Evolutionary conservation across 1,284 basidiomycete species (phyloP).

Genomic region (Meripilus lineatus): DNA sequence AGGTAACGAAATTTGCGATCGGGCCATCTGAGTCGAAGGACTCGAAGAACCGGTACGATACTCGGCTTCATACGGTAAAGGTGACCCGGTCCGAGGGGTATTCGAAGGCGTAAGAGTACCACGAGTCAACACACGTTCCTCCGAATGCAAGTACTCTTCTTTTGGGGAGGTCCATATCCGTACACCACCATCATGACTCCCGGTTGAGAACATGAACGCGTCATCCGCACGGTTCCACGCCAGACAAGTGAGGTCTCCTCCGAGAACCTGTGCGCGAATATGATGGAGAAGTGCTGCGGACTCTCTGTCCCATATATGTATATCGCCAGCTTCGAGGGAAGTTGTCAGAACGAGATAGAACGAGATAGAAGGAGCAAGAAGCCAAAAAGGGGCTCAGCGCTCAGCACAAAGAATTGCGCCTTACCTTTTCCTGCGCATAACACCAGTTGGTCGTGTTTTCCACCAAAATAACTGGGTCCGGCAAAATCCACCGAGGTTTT

Average conservation of each 20-base stretch:
- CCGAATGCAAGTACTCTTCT: conserved; percentile 8
- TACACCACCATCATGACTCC: conserved; percentile 69
- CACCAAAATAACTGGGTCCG: conserved; percentile 76
- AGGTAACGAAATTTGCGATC: too few relatives aligned
- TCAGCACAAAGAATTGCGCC: too few relatives aligned
- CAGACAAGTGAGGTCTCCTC: conserved; percentile 69
- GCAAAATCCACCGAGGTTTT: conserved; percentile 67
- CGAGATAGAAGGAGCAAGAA: neutral
- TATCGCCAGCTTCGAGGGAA: conserved; percentile 51
- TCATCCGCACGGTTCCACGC: conserved; percentile 70
- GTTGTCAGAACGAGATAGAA: neutral
- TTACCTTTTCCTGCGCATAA: conserved; percentile 72
- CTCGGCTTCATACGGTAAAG: conserved; percentile 14
- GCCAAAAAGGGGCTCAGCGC: too few relatives aligned
- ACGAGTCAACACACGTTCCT: conserved; percentile 15
- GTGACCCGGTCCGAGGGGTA: conserved; percentile 12
- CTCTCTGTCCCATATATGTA: conserved; percentile 82
- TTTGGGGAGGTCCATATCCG: conserved; percentile 57
- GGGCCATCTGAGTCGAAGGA: conserved; percentile 4
- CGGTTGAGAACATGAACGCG: conserved; percentile 76
- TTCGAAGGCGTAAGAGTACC: conserved; percentile 19
- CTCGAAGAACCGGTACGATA: conserved; percentile 13
- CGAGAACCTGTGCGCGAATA: conserved; percentile 52
- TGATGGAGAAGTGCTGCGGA: conserved; percentile 64
- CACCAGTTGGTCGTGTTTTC: conserved; percentile 69